Evolutionary conservation across 768 basidiomycete genomes (phyloP), one percentile per base, ranked within the genome.

Genomic region (Russula dissimulans): DNA sequence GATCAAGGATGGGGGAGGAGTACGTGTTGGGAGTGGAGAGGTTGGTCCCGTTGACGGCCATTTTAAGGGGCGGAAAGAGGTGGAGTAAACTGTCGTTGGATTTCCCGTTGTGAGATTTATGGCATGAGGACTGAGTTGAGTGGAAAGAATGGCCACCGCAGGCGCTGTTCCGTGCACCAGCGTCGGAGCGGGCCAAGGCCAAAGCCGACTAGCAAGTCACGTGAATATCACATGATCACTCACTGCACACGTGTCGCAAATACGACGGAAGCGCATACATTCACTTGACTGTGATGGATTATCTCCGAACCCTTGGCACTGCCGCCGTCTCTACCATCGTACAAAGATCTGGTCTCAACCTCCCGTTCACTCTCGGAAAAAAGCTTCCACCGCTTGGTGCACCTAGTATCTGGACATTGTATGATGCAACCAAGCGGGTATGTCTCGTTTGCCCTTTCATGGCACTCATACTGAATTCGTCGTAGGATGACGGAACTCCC

Each of bases 281-380:
- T 6, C 15, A 18, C 49, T 22, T 8, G 14, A 31, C 22, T 26
- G 22, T 26, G 49, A 92, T 93, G 91, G 91, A 93, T 65, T 90
- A 91, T 68, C 74, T 93, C 59, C 79, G 89, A 66, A 90, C 77
- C 36, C 78, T 93, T 15, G 91, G 91, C 39, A 89, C 87, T 56
- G 89, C 84, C 47, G 93, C 93, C 7, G 93, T 90, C 46, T 93
- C 89, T 43, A 84, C 86, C 8, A 79, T 97, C n/a, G 90, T 97
- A 2, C 88, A 91, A 67, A 95, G 94, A 68, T 94, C 94, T 8
- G 94, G 94, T 29, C 79, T 97, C 14, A 88, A 87, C 65, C 78
- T 95, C 26, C 94, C 95, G 0, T 97, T 95, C 69, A 81, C 85
- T 4, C 79, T 97, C 5, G 94, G 93, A 39, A 69, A 78, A 32